Evolutionary conservation across 1,139 yeast species (phyloP).

Genomic region (Pichia sp.): DNA sequence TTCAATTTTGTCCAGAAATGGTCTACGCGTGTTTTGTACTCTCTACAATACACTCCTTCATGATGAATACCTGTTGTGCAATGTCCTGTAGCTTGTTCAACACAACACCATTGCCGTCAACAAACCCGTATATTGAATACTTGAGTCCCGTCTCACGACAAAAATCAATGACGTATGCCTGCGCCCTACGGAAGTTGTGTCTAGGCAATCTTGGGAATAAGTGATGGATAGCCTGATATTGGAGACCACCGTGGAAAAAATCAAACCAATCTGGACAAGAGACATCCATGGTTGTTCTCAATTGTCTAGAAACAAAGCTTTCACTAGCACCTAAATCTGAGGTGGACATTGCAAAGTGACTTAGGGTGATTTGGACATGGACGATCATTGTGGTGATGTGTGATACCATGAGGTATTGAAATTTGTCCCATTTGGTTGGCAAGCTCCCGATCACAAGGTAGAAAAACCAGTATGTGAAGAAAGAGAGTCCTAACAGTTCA

Average conservation of each 20-base stretch:
- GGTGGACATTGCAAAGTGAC: conserved; percentile 93
- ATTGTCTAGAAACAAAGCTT: conserved; percentile 74
- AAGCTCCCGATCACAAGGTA: conserved; percentile 40
- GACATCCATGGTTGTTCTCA: conserved; percentile 91
- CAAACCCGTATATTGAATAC: conserved; percentile 82
- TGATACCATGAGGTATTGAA: conserved; percentile 62
- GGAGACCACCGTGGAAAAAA: conserved; percentile 87
- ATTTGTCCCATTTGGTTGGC: conserved; percentile 44
- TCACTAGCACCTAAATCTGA: conserved; percentile 79
- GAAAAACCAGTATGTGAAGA: conserved; percentile 77
- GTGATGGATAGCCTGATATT: conserved; percentile 88
- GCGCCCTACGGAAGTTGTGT: conserved; percentile 75
- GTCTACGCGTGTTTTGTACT: background rate
- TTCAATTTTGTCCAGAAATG: background rate
- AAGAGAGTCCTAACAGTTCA: conserved; percentile 63
- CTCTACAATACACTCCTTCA: conserved; percentile 56
- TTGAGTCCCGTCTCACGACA: conserved; percentile 75
- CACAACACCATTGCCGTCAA: conserved; percentile 69
- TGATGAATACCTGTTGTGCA: conserved; percentile 71
- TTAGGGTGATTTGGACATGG: conserved; percentile 84
- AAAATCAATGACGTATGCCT: conserved; percentile 65
- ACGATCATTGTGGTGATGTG: conserved; percentile 84
- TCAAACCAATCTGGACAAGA: conserved; percentile 92
- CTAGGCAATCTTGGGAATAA: conserved; percentile 86
- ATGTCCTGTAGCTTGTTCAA: conserved; percentile 67